Base-by-base conservation (phyloP, 441 rosid species). In the Pelargonium citronellum region DNA sequence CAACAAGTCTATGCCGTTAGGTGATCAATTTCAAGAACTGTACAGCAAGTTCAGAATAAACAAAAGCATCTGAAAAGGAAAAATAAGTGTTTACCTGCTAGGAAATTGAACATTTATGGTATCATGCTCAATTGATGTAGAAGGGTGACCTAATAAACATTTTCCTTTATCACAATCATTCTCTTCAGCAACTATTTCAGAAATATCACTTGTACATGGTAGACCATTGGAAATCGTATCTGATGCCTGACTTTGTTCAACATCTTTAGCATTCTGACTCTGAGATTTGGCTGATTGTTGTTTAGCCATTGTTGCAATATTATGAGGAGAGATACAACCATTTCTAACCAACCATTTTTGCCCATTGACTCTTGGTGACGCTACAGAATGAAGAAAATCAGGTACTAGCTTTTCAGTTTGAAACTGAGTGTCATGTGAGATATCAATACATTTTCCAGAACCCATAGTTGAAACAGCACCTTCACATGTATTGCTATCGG, bases 281-380 rank as follows among this genome's bases (percentile, higher is more conserved):
- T 66, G 51, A 6, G 12, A 46, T 72, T 79, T 83, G 62, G 78
- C 83, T 69, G 69, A 57, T 77, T 81, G 81, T 66, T 79, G 51
- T 46, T 46, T 82, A 62, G 81, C 79, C 80, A 72, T 88, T 55
- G 78, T 74, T 67, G 87, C 87, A 73, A 88, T 91, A 71, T 74
- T 87, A 67, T 78, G 76, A 0, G 95, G 97, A 79, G 96, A 89
- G 44, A 93, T 93, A 78, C 90, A 91, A 46, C 98, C 97, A 78
- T 89, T 79, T 74, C 92, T 78, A 17, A 91, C 98, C 83, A 93
- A 82, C 77, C 90, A 82, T 76, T 80, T 91, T 55, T 70, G 81
- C 68, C 83, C 86, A 63, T 64, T 30, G 19, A 69, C 75, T 80
- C 79, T 84, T 20, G 85, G 80, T 41, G 83, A 69, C 34, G 69